These are phyloP conservation scores for Hydnum rufescens DNA, from an alignment of 768 basidiomycete species.

Conservation along the genomic window DNA sequence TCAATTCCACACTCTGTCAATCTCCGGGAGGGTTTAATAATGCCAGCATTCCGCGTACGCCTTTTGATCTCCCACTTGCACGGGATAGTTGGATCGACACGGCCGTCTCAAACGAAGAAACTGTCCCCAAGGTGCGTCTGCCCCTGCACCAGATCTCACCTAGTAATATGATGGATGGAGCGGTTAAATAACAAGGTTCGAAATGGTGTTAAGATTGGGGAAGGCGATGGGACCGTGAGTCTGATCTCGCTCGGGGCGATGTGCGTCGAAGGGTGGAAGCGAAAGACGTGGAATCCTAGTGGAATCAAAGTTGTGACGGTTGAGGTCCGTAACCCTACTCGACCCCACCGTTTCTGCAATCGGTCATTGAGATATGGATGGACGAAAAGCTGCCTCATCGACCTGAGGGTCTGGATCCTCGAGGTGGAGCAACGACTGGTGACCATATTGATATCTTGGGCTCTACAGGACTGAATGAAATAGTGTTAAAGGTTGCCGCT, in stretches of 20 bases:
- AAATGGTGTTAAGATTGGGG: slow-evolving; percentile 81
- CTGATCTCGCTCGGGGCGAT: slow-evolving; percentile 78
- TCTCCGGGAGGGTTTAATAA: slow-evolving; percentile 14
- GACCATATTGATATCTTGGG: slow-evolving; percentile 80
- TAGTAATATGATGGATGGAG: background rate
- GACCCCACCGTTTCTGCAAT: background rate
- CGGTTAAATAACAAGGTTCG: slow-evolving; percentile 25
- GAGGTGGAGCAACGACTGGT: slow-evolving; percentile 82
- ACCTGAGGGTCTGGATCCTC: slow-evolving; percentile 47
- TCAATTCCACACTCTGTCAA: slow-evolving; percentile 27
- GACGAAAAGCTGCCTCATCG: slow-evolving; percentile 49
- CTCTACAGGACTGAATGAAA: slow-evolving; percentile 64
- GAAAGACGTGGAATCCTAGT: slow-evolving; percentile 76
- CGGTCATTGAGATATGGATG: background rate
- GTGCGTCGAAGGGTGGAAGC: slow-evolving; percentile 92
- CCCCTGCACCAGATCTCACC: no score
- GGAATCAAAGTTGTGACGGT: slow-evolving; percentile 73
- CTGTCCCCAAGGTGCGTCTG: no score
- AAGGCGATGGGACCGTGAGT: slow-evolving; percentile 89
- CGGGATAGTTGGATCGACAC: slow-evolving; percentile 71
- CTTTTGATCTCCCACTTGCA: slow-evolving; percentile 34
- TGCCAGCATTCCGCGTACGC: slow-evolving; percentile 16
- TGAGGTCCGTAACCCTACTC: slow-evolving; percentile 33
- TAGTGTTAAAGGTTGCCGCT: slow-evolving; percentile 78
- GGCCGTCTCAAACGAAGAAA: slow-evolving; percentile 41